A percentile compares a stretch with the other conserved stretches of the same genome.
Conservation (phyloP, 2,329 filamentous ascomycete species). For the Onygenales sp. region DNA sequence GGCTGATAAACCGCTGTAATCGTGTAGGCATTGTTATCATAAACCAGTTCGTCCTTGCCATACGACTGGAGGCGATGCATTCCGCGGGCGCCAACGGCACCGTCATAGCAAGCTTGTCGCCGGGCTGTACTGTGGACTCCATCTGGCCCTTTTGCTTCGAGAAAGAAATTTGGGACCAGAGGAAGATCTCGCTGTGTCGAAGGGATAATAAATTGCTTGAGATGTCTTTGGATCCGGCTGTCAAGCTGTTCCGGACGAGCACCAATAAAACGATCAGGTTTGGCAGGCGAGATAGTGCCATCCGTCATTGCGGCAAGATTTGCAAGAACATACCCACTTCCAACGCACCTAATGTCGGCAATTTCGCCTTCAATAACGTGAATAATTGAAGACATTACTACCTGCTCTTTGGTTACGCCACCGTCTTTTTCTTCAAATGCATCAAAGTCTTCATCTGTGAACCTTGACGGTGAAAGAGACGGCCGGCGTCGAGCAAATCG, state of each 20-base stretch:
- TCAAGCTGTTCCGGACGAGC: conserved; percentile 19
- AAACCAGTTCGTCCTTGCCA: conserved; percentile 19
- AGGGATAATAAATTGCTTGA: conserved; percentile 19
- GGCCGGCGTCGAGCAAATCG: conserved; percentile 18
- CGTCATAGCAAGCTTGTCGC: conserved; percentile 30
- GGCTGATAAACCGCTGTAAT: conserved; percentile 19
- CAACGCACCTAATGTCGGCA: conserved; percentile 14
- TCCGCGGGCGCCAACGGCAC: conserved; percentile 28
- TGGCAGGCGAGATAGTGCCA: conserved; percentile 12
- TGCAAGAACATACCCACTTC: conserved; percentile 21
- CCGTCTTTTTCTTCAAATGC: conserved; percentile 20
- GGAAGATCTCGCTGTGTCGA: conserved; percentile 20
- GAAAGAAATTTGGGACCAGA: conserved; percentile 33
- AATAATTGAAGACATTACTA: conserved; percentile 24
- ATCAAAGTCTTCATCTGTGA: conserved; percentile 21
- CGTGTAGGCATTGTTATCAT: conserved; percentile 32
- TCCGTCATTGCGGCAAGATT: conserved; percentile 29
- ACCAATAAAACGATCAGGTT: conserved; percentile 24
- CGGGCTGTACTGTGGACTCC: conserved; percentile 20
- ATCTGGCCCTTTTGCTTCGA: conserved; percentile 30
- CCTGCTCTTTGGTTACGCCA: conserved; percentile 21
- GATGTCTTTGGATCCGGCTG: conserved; percentile 16
- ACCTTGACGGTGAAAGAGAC: conserved; percentile 29
- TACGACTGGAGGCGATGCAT: conserved; percentile 33
- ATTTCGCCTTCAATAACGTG: conserved; percentile 15